Evolutionary conservation across 2,329 filamentous ascomycete species (phyloP).

Genomic region (Xylariaceae sp.): DNA sequence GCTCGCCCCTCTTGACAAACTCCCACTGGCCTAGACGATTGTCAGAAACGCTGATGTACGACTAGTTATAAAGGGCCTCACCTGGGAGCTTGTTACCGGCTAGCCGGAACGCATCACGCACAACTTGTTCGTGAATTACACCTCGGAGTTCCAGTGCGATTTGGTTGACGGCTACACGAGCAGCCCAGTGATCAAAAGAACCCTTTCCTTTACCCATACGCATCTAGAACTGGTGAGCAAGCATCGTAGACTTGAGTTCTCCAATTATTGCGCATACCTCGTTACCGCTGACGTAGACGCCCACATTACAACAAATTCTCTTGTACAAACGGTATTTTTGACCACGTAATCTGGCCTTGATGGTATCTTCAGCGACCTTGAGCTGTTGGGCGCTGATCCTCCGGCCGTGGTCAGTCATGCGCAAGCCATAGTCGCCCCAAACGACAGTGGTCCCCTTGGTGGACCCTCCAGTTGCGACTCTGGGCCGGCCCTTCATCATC

Average conservation of each 20-base stretch:
- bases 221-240: constrained; percentile 48
- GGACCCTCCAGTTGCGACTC: constrained; percentile 87
- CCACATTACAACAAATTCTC: constrained; percentile 86
- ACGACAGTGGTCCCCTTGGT: constrained; percentile 90
- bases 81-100: constrained; percentile 94
- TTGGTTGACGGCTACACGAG: constrained; percentile 84
- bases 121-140: constrained; percentile 89
- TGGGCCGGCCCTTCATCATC: constrained; percentile 87
- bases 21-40: constrained; percentile 69
- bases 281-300: constrained; percentile 93
- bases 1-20: constrained; percentile 89
- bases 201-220: constrained; percentile 99
- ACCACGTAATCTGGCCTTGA: constrained; percentile 82
- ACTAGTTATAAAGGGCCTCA: constrained; percentile 33
- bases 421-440: constrained; percentile 93
- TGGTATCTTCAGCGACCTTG: constrained; percentile 89
- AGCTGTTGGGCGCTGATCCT: constrained; percentile 84
- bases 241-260: background rate
- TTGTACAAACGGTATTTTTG: constrained; percentile 92
- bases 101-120: constrained; percentile 86
- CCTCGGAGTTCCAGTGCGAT: constrained; percentile 92
- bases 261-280: constrained; percentile 54
- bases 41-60: constrained; percentile 13
- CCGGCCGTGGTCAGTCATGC: constrained; percentile 90
- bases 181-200: constrained; percentile 94